phyloP scores from a whole-genome alignment of 371 early-diverging fungal genomes.

The Mucor saturninus region DNA sequence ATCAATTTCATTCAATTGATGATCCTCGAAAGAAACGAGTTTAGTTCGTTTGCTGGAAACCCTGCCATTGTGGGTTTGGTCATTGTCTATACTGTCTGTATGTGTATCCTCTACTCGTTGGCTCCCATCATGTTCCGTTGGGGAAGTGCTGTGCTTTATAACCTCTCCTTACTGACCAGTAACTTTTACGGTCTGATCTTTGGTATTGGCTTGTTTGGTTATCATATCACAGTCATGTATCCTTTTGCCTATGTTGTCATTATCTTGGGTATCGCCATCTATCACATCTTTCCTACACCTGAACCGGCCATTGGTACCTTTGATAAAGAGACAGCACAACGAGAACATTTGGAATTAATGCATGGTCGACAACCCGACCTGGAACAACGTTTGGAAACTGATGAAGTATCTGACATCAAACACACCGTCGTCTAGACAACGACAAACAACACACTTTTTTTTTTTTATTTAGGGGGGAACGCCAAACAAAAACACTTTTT shows the following conservation, averaged over 20 bases:
- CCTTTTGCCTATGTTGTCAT: constrained; percentile 68
- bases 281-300: constrained; percentile 58
- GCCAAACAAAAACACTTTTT: constrained; percentile 4
- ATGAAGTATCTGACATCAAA: no score
- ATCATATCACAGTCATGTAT: constrained; percentile 57
- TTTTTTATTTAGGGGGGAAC: neutral
- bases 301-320: constrained; percentile 36
- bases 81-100: constrained; percentile 62
- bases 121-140: constrained; percentile 72
- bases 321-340: constrained; percentile 20
- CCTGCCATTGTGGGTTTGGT: constrained; percentile 51
- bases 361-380: neutral
- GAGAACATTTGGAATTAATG: constrained; percentile 19
- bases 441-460: constrained; percentile 1
- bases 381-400: neutral
- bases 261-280: constrained; percentile 63
- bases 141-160: constrained; percentile 75
- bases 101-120: constrained; percentile 72
- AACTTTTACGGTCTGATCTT: constrained; percentile 77
- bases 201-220: constrained; percentile 67
- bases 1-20: constrained; percentile 70
- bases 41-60: constrained; percentile 25
- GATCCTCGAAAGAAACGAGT: constrained; percentile 63
- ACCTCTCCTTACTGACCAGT: constrained; percentile 72
- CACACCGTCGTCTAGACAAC: neutral